Base-by-base conservation (phyloP, 768 basidiomycete species). In the Kondoa malvinella region DNA sequence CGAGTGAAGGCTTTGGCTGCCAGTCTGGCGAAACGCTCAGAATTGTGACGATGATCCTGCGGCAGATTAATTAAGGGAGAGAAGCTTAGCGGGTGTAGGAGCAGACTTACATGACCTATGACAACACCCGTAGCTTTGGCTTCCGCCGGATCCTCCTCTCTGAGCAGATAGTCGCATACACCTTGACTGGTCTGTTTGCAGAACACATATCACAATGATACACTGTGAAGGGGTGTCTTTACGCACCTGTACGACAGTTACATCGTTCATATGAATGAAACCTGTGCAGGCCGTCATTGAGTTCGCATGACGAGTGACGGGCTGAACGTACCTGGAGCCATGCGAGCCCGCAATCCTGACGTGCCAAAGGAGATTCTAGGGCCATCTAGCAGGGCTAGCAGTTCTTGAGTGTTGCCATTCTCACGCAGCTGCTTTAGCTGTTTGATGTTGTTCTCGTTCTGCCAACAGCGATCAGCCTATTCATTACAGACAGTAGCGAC, bases 191-290 rank as follows among this genome's bases (percentile, higher is more conserved):
- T 30, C n/a, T 60, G 26, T 15, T 4, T 4, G 33, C 8, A 64
- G 27, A 21, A 0, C 31, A 17, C 1, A 26, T 34, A 4, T 34
- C 57, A 4, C 34, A 29, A 30, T 66, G 34, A 4, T 56, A 33
- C n/a, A n/a, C n/a, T n/a, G n/a, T n/a, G n/a, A n/a, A n/a, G n/a
- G n/a, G n/a, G 72, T 67, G 33, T 71, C 71, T 26, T 70, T 59
- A 15, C 64, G 70, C 4, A 72, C 73, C 57, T 75, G 74, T 16
- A 73, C 33, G 1, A 57, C 64, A 59, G 33, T 87, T 67, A 92
- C 77, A 76, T 91, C 88, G 74, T 92, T 92, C 88, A 92, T 91
- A 66, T 87, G 82, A n/a, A 87, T 81, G 83, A 86, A 90, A 1
- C 90, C 90, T 4, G 89, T 50, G 12, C 21, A 8, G 40, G 40